These are phyloP conservation scores for Pneumocystis wakefieldiae DNA, from an alignment of 1,139 yeast species.

Conservation along the genomic window DNA sequence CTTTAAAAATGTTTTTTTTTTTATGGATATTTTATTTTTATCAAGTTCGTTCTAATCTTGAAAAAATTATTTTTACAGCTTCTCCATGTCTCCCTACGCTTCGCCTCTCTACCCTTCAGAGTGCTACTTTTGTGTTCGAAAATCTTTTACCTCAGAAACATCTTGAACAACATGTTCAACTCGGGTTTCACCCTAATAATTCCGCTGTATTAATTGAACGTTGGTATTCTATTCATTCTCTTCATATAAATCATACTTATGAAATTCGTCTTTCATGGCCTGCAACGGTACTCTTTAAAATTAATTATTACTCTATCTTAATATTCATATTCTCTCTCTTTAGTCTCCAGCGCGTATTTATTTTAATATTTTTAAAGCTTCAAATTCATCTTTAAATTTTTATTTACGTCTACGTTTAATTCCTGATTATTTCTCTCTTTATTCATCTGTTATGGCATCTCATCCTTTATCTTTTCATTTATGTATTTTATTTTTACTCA, in stretches of 20 bases:
- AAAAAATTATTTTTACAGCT: not conserved
- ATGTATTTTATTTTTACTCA: not conserved
- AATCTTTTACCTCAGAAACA: not conserved
- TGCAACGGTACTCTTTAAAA: not conserved
- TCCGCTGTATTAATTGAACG: not conserved
- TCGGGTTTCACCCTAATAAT: not conserved
- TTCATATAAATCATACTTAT: not conserved
- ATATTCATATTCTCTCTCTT: not conserved
- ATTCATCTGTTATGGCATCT: not conserved
- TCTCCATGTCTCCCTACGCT: not conserved
- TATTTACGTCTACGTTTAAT: not conserved
- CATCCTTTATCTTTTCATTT: not conserved
- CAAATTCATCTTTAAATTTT: not conserved
- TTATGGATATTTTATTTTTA: not conserved
- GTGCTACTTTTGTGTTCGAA: not conserved
- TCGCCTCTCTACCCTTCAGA: not conserved
- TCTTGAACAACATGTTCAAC: not conserved
- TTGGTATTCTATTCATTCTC: not conserved
- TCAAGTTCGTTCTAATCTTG: not conserved
- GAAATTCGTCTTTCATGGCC: not conserved
- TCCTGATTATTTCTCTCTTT: not conserved
- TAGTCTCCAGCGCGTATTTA: not conserved
- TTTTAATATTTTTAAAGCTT: not conserved
- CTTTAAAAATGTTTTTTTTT: not conserved
- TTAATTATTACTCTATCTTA: not conserved